Base-by-base conservation (phyloP, 192 early-diverging fungal genomes). In the Coemansia sp. region DNA sequence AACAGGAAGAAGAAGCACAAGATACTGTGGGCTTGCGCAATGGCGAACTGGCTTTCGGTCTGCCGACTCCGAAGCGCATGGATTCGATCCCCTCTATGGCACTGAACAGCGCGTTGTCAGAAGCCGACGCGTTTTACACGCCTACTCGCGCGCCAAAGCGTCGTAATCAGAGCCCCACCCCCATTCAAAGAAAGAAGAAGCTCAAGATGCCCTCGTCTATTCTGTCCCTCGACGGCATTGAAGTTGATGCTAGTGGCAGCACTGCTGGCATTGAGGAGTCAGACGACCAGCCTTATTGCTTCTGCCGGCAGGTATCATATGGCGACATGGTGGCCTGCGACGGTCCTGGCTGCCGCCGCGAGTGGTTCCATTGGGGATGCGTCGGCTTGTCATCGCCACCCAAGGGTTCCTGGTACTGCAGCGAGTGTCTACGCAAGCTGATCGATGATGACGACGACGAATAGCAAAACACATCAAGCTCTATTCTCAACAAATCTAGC, bases 321-420 rank as follows among this genome's bases (percentile, higher is more conserved):
- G 84, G 84, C 48, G 78, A 85, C 25, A 85, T 85, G 84, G 76
- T 85, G 51, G 84, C 78, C 5, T 85, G 84, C 41, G 84, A 85
- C 28, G 73, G 69, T 0, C 50, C 58, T 0, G 68, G 82, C 54
- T 84, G 83, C 69, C 50, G 66, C 23, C 56, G 72, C 63, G 84
- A 85, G 74, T 85, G 84, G 84, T 85, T 83, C 71, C 84, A 85
- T 58, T 85, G 81, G 70, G 82, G 77, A 48, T 85, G 84, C 31
- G 84, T 85, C 7, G 84, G 84, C 5, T 65, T 85, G 7, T 65
- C 74, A 2, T 75, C 71, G 28, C 72, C 82, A 27, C 84, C 84
- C 49, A 71, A 83, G 64, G 84, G 84, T 14, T 49, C 75, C n/a
- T 85, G 84, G 84, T 82, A 85, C 64, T 85, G 84, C 47, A 67